Evolutionary conservation across 768 basidiomycete genomes (phyloP).

Genomic region (Boletus vermiculosoides): DNA sequence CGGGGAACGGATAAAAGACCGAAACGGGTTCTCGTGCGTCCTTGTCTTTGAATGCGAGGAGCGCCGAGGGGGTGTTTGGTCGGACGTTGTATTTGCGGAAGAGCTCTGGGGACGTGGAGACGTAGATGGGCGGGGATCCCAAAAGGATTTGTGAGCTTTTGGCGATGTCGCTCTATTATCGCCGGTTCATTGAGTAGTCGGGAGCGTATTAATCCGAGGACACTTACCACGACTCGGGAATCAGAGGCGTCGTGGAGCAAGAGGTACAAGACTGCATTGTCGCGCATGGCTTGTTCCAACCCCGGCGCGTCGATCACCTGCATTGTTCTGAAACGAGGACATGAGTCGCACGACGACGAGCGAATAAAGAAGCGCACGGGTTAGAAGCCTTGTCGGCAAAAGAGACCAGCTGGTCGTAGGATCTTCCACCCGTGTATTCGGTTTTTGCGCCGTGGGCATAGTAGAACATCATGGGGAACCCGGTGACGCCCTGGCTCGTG

Average conservation of each 20-base stretch:
- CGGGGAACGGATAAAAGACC: constrained; percentile 29
- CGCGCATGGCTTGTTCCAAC: constrained; percentile 10
- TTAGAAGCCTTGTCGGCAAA: constrained; percentile 77
- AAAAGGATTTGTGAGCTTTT: constrained; percentile 52
- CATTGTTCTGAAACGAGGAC: constrained; percentile 16
- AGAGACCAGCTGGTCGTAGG: constrained; percentile 62
- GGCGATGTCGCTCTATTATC: constrained; percentile 47
- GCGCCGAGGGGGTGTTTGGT: constrained; percentile 47
- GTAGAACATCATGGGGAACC: constrained; percentile 83
- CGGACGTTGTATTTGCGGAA: constrained; percentile 38
- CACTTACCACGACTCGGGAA: constrained; percentile 33
- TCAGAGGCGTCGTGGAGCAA: constrained; percentile 46
- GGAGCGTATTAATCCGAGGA: no score
- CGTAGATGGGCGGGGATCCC: constrained; percentile 49
- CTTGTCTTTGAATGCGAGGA: constrained; percentile 68
- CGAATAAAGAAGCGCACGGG: constrained; percentile 48
- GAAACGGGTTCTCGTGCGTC: constrained; percentile 47
- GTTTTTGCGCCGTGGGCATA: constrained; percentile 57
- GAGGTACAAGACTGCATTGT: constrained; percentile 38
- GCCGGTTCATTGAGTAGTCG: background rate
- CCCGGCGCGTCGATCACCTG: constrained; percentile 11
- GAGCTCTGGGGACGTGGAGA: constrained; percentile 36
- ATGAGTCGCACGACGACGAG: background rate
- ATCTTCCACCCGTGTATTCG: constrained; percentile 76
- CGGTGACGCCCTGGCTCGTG: constrained; percentile 59